Conservation (phyloP, 1,284 basidiomycete genomes). For the Coniferiporia weirii region DNA sequence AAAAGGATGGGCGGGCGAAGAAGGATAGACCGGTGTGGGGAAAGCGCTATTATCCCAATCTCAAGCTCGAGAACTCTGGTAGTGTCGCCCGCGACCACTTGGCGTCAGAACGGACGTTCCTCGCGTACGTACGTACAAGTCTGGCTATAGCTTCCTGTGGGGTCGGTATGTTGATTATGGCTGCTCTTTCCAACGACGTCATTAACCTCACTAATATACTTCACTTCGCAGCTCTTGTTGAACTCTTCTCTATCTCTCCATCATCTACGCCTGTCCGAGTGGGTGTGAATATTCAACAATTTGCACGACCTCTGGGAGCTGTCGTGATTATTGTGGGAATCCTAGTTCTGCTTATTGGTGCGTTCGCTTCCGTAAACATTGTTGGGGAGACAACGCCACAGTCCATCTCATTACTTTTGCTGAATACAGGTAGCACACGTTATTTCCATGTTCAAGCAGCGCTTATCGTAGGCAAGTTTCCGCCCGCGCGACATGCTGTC, state of each 20-base stretch:
- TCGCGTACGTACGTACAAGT: slow-evolving; percentile 55
- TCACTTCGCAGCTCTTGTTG: no score
- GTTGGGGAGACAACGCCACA: no score
- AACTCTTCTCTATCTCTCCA: no score
- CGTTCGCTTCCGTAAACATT: no score
- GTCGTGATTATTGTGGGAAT: no score
- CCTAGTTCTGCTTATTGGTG: no score
- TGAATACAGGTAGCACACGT: slow-evolving; percentile 41
- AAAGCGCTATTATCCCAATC: no score
- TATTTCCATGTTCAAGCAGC: slow-evolving; percentile 54
- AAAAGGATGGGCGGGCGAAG: no score
- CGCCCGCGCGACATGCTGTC: slow-evolving; percentile 45
- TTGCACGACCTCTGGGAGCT: no score
- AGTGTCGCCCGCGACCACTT: slow-evolving; percentile 59
- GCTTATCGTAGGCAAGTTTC: slow-evolving; percentile 49
- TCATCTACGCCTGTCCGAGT: no score
- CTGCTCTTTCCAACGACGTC: neutral
- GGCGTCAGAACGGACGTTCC: slow-evolving; percentile 52
- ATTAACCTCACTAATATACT: neutral
- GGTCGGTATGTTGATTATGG: slow-evolving; percentile 39
- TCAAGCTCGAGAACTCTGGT: slow-evolving; percentile 45
- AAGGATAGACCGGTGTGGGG: no score
- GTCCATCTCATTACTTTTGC: neutral
- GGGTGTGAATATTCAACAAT: no score
- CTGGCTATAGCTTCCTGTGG: slow-evolving; percentile 52